Evolutionary conservation across 352 stramenopile genomes (phyloP), one percentile per base, ranked within the genome.

Genomic region (Phytophthora cactorum): DNA sequence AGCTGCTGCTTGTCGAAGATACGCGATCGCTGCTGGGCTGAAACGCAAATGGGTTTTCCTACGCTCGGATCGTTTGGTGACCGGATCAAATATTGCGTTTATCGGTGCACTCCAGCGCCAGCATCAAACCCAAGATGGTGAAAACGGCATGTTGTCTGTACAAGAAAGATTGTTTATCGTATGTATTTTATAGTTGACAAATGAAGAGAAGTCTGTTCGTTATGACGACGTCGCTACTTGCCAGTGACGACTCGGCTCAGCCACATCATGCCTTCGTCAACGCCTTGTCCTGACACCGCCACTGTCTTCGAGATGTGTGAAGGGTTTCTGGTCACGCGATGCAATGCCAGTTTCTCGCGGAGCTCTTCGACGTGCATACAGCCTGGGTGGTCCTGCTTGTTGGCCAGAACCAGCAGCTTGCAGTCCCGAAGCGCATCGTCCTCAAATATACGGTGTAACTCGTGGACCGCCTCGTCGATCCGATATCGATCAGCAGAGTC

Each of bases 401-500:
- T 86, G 32, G 78, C 75, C 11, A 76, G 59, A 32, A 85, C 72
- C 11, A 85, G 56, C 28, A 85, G 54, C 54, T 79, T 77, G 22
- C 57, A 72, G 27, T 79, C 51, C 0, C 51, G 59, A 3, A 91
- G 64, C 10, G 72, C 66, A 2, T 86, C 59, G 34, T 84, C 56
- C 5, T 81, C 45, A 17, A 92, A 71, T 15, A 91, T 68, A 0
- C 55, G 52, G 10, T 80, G 50, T 8, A 92, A 55, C 43, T 89
- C 77, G 9, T 68, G 49, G 0, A 63, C 52, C 1, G 82, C 83
- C 52, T 82, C 70, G n/a, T 81, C 69, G 6, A 96, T 65, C 15
- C 84, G 75, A 36, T 70, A 53, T 0, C 51, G 54, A 72, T 95
- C 86, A 28, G 66, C 72, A 2, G 76, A 82, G 52, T 96, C 89